These are phyloP conservation scores for Sparassis latifolia DNA, from an alignment of 1,284 basidiomycete genomes.

Conservation along the genomic window DNA sequence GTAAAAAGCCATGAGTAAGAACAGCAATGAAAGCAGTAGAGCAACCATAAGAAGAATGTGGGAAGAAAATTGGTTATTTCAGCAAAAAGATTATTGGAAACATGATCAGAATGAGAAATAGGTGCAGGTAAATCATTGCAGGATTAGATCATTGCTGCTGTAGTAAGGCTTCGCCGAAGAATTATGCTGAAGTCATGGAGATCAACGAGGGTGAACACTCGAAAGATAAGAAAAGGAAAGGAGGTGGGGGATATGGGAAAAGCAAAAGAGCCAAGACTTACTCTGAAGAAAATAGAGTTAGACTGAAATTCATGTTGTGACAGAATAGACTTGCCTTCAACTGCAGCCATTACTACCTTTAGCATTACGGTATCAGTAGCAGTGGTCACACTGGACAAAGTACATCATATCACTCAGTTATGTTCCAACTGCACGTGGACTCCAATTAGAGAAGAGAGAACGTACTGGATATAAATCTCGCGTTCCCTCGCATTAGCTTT, in stretches of 20 bases:
- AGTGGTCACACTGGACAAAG: conserved; percentile 67
- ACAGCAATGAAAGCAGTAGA: not conserved
- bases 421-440: not conserved
- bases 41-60: not conserved
- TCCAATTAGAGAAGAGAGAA: conserved; percentile 12
- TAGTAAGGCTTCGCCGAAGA: conserved; percentile 37
- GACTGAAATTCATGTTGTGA: conserved; percentile 3
- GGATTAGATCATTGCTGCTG: conserved; percentile 37
- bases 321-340: conserved; percentile 60
- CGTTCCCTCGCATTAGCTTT: conserved; percentile 81
- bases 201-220: conserved; percentile 17
- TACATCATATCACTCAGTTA: not conserved
- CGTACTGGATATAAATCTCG: conserved; percentile 88
- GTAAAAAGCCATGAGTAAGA: not conserved
- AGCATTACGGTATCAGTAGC: conserved; percentile 92
- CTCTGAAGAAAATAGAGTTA: conserved; percentile 41
- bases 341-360: conserved; percentile 89
- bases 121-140: not conserved
- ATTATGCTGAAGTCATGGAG: conserved; percentile 32
- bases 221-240: conserved; percentile 16
- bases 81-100: not conserved
- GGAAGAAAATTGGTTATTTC: not conserved
- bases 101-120: not conserved
- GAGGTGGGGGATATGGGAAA: conserved; percentile 14
- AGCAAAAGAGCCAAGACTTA: conserved; percentile 48